Conservation (phyloP, 371 early-diverging fungal species). For the Mortierella sp. region DNA sequence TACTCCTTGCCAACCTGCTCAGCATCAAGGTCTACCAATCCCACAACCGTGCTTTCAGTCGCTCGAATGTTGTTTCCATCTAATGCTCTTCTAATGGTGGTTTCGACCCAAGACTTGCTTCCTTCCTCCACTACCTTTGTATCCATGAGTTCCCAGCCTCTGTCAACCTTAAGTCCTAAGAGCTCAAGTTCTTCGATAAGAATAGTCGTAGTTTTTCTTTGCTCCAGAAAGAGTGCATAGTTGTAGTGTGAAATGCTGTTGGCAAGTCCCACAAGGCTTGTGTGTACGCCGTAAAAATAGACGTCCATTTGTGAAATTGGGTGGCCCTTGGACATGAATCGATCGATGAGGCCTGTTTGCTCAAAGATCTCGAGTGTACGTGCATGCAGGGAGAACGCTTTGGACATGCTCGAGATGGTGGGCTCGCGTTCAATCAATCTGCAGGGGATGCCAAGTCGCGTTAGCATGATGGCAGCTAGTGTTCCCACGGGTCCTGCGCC, state of each 20-base stretch:
- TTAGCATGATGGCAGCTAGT: slow-evolving; percentile 43
- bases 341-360: slow-evolving; percentile 34
- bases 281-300: slow-evolving; percentile 30
- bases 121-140: slow-evolving; percentile 36
- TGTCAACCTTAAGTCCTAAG: slow-evolving; percentile 32
- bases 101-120: slow-evolving; percentile 38
- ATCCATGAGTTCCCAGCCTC: slow-evolving; percentile 57
- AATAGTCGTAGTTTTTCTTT: slow-evolving; percentile 38
- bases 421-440: slow-evolving; percentile 45
- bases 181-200: slow-evolving; percentile 28
- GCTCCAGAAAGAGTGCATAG: slow-evolving; percentile 54
- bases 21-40: slow-evolving; percentile 32
- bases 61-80: slow-evolving; percentile 33
- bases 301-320: slow-evolving; percentile 32
- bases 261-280: slow-evolving; percentile 18
- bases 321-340: slow-evolving; percentile 35
- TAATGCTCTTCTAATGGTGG: slow-evolving; percentile 33
- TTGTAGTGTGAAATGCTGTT: slow-evolving; percentile 50
- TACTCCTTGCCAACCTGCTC: slow-evolving; percentile 39
- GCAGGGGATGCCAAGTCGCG: slow-evolving; percentile 41
- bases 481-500: slow-evolving; percentile 58
- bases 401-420: slow-evolving; percentile 33
- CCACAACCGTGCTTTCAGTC: slow-evolving; percentile 43
- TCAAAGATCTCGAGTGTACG: slow-evolving; percentile 55
- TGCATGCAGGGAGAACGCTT: slow-evolving; percentile 47